These are phyloP conservation scores for Aspergillus chevalieri DNA, from an alignment of 2,329 filamentous ascomycete genomes.

Conservation along the genomic window DNA sequence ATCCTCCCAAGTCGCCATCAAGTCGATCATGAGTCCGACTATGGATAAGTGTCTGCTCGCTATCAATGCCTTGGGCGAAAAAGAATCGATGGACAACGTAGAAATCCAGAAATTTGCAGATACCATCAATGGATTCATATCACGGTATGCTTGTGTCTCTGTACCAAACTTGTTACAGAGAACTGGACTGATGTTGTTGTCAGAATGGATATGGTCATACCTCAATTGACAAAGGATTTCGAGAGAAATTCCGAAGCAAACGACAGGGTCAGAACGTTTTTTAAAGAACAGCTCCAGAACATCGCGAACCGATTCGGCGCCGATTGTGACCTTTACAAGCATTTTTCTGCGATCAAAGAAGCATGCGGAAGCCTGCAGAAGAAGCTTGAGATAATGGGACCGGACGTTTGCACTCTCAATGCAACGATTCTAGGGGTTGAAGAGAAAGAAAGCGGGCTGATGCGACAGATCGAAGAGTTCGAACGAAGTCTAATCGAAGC, in stretches of 20 bases:
- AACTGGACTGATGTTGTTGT: background rate
- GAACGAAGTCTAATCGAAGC: constrained; percentile 13
- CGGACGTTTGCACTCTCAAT: constrained; percentile 13
- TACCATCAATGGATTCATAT: constrained; percentile 10
- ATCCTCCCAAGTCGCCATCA: constrained; percentile 9
- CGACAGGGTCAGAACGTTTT: constrained; percentile 2
- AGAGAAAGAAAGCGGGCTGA: constrained; percentile 19
- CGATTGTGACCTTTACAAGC: constrained; percentile 13
- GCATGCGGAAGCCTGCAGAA: constrained; percentile 13
- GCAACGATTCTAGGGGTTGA: constrained; percentile 17
- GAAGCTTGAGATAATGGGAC: constrained; percentile 13
- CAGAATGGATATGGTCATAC: constrained; percentile 19
- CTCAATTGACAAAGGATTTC: constrained; percentile 11
- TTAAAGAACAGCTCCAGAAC: constrained; percentile 18
- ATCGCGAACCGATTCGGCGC: constrained; percentile 13
- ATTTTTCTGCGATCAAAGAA: constrained; percentile 16
- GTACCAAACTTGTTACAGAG: background rate
- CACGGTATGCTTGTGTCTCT: constrained; percentile 17
- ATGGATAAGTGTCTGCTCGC: constrained; percentile 12
- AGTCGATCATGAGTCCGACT: constrained; percentile 8
- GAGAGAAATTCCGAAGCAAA: constrained; percentile 12
- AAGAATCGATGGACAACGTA: constrained; percentile 7
- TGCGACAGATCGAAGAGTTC: constrained; percentile 21
- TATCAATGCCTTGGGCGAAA: constrained; percentile 11
- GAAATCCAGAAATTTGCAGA: constrained; percentile 15